These are phyloP conservation scores for Isoetes taiwanensis DNA, from an alignment of 75 land plant genomes.

Conservation along the genomic window DNA sequence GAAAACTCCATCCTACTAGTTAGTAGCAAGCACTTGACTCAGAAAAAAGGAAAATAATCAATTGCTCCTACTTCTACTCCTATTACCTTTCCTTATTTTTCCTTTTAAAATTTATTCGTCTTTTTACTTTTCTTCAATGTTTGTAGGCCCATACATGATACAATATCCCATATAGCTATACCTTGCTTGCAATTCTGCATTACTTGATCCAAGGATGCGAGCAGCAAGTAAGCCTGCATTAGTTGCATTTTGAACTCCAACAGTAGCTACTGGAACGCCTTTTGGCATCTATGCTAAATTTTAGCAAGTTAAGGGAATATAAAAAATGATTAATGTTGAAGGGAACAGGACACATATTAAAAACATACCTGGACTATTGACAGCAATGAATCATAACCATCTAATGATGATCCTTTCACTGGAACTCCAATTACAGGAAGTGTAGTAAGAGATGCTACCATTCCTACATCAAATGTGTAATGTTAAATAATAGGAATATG, in stretches of 20 bases:
- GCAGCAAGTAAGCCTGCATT: slow-evolving; percentile 85
- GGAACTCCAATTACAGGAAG: slow-evolving; percentile 96
- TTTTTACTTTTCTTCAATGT: no score
- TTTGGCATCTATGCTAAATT: slow-evolving; percentile 69
- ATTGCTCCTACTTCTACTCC: no score
- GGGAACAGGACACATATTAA: not conserved
- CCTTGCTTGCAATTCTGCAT: slow-evolving; percentile 40
- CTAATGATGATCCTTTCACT: slow-evolving; percentile 57
- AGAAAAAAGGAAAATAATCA: no score
- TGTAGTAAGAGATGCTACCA: slow-evolving; percentile 91
- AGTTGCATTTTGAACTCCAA: slow-evolving; percentile 79
- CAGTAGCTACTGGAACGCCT: slow-evolving; percentile 94
- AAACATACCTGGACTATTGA: slow-evolving; percentile 77
- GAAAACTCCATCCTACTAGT: no score
- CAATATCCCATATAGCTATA: no score
- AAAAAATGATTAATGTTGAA: not conserved
- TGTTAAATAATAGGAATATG: no score
- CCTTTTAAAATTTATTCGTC: no score
- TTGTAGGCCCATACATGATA: no score
- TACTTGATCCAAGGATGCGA: slow-evolving; percentile 41
- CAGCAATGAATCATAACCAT: slow-evolving; percentile 77
- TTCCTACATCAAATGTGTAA: no score
- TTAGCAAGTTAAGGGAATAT: not conserved
- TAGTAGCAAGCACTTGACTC: no score
- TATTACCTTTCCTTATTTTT: no score